phyloP scores from a whole-genome alignment of 208 protist species.

The Herpetomonas muscarum region DNA sequence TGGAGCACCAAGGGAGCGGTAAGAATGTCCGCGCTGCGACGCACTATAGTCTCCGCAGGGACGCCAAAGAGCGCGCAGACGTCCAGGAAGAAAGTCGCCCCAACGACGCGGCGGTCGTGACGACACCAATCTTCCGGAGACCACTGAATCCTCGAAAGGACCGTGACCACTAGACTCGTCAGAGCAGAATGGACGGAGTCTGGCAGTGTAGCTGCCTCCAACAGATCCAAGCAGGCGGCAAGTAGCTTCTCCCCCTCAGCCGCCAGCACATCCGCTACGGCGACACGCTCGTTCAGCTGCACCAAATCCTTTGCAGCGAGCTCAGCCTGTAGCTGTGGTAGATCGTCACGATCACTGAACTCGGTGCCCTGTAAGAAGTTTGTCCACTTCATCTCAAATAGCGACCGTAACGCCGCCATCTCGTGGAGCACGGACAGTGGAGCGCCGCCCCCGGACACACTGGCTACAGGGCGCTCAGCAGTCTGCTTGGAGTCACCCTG shows the following conservation, averaged over 20 bases:
- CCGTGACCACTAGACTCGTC: background rate
- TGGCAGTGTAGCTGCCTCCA: background rate
- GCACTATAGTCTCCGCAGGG: constrained; percentile 7
- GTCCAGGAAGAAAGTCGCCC: background rate
- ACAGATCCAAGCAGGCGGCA: background rate
- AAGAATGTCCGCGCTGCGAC: constrained; percentile 15
- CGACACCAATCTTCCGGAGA: constrained; percentile 1
- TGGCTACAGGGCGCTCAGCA: too few relatives aligned
- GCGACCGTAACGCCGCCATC: too few relatives aligned
- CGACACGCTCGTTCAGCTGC: background rate
- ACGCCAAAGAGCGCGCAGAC: background rate
- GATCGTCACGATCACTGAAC: too few relatives aligned
- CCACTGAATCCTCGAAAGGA: background rate
- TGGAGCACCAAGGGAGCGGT: constrained; percentile 19
- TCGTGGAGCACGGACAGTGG: too few relatives aligned
- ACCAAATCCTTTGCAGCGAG: too few relatives aligned
- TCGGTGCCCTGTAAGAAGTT: too few relatives aligned
- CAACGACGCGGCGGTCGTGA: background rate
- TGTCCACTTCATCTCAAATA: too few relatives aligned
- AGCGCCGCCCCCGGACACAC: too few relatives aligned
- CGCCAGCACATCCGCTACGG: background rate
- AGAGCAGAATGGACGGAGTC: background rate
- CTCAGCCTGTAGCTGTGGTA: too few relatives aligned
- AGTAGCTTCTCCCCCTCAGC: background rate
- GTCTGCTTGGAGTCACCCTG: too few relatives aligned